phyloP scores from a whole-genome alignment of 768 basidiomycete genomes.

The Asterophora lycoperdoides region DNA sequence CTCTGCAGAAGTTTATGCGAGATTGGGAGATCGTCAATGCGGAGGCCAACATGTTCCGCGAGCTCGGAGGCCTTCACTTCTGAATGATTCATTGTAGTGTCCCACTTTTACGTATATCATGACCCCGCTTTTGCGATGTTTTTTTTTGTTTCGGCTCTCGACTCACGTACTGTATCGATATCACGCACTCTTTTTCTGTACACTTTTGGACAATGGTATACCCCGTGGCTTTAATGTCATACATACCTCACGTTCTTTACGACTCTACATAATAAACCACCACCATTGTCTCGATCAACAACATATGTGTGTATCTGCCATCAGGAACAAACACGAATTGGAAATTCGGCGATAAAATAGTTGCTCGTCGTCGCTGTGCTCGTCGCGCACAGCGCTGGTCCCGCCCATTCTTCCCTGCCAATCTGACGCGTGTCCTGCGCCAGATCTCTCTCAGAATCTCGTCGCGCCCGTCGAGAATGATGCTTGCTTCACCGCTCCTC shows the following conservation, averaged over 20 bases:
- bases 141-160: neutral
- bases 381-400: conserved; percentile 2
- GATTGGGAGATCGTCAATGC: conserved; percentile 3
- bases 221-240: neutral
- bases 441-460: neutral
- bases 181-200: neutral
- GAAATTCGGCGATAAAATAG: conserved; percentile 11
- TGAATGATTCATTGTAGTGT: conserved; percentile 3
- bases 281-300: neutral
- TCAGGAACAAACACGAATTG: conserved; percentile 14
- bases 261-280: neutral
- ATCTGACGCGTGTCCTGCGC: conserved; percentile 10
- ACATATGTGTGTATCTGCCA: conserved; percentile 4
- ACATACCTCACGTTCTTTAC: neutral
- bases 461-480: conserved; percentile 27
- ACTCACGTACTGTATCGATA: conserved; percentile 8
- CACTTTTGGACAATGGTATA: neutral
- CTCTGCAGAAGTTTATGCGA: conserved; percentile 5
- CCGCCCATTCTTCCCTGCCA: conserved; percentile 1
- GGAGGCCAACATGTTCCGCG: neutral
- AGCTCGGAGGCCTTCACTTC: conserved; percentile 3
- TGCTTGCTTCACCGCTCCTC: conserved; percentile 66
- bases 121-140: neutral
- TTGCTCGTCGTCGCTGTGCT: conserved; percentile 2
- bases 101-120: neutral